phyloP scores from a whole-genome alignment of 192 early-diverging fungal species.

The Podila verticillata region DNA sequence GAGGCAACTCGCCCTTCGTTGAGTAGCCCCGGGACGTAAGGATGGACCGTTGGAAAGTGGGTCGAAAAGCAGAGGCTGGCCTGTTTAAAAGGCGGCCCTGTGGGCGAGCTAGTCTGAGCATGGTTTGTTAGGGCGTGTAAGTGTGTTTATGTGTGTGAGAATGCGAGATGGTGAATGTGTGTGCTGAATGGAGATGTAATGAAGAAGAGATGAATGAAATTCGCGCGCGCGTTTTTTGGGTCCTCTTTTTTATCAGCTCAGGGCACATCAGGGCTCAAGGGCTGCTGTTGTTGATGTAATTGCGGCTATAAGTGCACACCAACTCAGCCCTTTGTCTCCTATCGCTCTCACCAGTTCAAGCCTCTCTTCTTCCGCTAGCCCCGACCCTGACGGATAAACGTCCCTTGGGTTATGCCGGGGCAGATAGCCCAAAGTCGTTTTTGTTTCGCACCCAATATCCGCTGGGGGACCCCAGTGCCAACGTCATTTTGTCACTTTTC shows the following conservation, averaged over 20 bases:
- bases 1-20: background rate
- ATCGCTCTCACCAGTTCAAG: background rate
- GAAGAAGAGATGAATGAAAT: background rate
- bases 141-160: background rate
- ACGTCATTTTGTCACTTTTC: too few species aligned
- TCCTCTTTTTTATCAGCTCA: background rate
- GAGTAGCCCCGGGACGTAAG: background rate
- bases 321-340: background rate
- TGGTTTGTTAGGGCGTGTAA: background rate
- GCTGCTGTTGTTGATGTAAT: conserved; percentile 1
- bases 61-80: background rate
- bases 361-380: background rate
- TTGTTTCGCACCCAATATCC: too few species aligned
- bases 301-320: background rate
- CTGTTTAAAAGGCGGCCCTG: conserved; percentile 4
- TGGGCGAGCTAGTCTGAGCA: conserved; percentile 24
- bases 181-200: background rate
- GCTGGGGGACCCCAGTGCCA: too few species aligned
- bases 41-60: background rate
- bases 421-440: too few species aligned
- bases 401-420: too few species aligned
- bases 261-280: too few species aligned
- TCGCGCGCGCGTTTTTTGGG: background rate
- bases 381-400: too few species aligned
- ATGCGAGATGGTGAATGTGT: background rate